Evolutionary conservation across 106 monocot genomes (phyloP).

Genomic region (Narthecium ossifragum): DNA sequence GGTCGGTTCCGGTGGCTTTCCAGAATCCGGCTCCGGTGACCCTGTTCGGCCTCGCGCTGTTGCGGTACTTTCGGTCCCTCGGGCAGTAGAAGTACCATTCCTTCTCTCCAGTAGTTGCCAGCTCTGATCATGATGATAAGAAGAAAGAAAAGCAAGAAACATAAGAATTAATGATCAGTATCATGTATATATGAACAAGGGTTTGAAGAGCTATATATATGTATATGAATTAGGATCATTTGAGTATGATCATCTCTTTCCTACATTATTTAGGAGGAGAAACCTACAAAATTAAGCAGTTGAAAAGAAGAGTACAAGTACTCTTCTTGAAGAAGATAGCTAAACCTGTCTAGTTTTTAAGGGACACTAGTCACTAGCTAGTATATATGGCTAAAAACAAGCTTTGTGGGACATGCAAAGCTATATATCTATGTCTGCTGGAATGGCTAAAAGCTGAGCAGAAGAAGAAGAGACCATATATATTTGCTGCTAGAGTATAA

Average conservation of each 20-base stretch:
- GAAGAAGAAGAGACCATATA: neutral
- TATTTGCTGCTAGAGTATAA: neutral
- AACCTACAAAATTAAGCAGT: too few relatives aligned
- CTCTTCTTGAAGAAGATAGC: too few relatives aligned
- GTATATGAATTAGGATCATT: too few relatives aligned
- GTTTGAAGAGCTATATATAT: neutral
- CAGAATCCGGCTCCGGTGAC: conserved; percentile 95
- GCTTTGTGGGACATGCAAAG: neutral
- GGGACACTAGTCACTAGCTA: neutral
- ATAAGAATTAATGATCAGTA: neutral
- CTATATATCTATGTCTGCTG: neutral
- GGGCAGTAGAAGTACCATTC: conserved; percentile 99
- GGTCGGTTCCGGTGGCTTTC: conserved; percentile 97
- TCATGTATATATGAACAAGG: neutral
- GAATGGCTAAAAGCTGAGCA: neutral
- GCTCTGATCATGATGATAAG: conserved; percentile 26
- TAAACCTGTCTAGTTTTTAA: conserved; percentile 1
- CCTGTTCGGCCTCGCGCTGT: conserved; percentile 88
- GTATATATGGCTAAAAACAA: neutral
- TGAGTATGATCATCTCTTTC: too few relatives aligned
- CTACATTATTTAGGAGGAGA: too few relatives aligned
- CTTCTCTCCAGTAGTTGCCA: conserved; percentile 86
- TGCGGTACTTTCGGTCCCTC: conserved; percentile 88
- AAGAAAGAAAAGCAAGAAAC: neutral
- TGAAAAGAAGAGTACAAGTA: too few relatives aligned